Percentiles rank a stretch among this genome's conserved stretches.
phyloP scores from a whole-genome alignment of 352 stramenopile genomes.

The Globisporangium paddicum region DNA sequence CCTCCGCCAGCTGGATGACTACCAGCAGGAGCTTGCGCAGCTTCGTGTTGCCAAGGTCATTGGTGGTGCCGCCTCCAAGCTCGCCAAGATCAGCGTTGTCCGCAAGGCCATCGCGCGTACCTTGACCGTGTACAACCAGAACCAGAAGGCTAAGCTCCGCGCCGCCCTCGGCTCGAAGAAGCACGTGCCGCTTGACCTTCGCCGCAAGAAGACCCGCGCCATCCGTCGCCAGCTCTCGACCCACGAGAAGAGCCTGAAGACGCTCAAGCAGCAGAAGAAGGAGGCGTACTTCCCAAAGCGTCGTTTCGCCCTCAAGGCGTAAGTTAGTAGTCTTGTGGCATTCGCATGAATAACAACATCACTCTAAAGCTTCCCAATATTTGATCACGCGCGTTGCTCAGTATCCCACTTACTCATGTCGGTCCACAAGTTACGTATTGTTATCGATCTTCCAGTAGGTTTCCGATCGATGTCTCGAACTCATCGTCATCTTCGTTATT shows the following conservation, averaged over 20 bases:
- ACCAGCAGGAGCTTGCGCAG: conserved; percentile 97
- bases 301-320: conserved; percentile 98
- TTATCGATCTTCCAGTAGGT: conserved; percentile 14
- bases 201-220: conserved; percentile 98
- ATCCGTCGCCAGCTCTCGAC: conserved; percentile 96
- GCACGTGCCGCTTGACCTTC: conserved; percentile 97
- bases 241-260: conserved; percentile 93
- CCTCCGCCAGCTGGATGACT: conserved; percentile 96
- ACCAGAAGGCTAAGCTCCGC: conserved; percentile 96
- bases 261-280: conserved; percentile 94
- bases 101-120: conserved; percentile 99
- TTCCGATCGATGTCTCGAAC: conserved; percentile 16
- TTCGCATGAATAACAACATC: conserved; percentile 47
- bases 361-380: conserved; percentile 57
- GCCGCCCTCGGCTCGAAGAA: conserved; percentile 94
- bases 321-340: conserved; percentile 45
- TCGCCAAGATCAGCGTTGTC: conserved; percentile 99
- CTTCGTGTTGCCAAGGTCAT: conserved; percentile 99
- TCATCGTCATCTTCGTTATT: conserved; percentile 43
- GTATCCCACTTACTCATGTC: conserved; percentile 2
- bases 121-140: conserved; percentile 99
- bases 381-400: conserved; percentile 13
- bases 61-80: conserved; percentile 97
- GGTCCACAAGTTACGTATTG: conserved; percentile 1
- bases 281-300: conserved; percentile 95